These are phyloP conservation scores for Ceraceosorus guamensis DNA, from an alignment of 1,284 basidiomycete genomes.

Conservation along the genomic window DNA sequence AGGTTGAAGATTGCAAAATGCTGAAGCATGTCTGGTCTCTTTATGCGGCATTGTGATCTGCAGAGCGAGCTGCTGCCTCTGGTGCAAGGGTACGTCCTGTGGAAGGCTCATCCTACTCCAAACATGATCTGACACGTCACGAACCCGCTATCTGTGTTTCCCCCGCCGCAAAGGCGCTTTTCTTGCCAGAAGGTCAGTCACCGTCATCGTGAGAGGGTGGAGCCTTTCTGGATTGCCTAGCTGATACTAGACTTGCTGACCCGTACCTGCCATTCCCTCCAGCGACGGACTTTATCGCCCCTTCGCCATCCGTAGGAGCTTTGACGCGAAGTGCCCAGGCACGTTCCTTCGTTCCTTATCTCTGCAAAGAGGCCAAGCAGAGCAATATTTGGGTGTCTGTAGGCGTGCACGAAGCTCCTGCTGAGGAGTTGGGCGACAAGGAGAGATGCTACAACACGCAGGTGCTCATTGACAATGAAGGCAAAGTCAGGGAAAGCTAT, in stretches of 20 bases:
- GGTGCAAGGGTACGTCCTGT: too few species aligned
- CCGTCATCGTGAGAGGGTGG: neutral
- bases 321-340: conserved; percentile 38
- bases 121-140: too few species aligned
- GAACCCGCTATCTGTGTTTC: too few species aligned
- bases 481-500: conserved; percentile 49
- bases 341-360: conserved; percentile 42
- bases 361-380: conserved; percentile 49
- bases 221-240: too few species aligned
- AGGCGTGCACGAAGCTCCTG: conserved; percentile 52
- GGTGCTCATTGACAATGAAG: conserved; percentile 51
- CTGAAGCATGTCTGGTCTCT: too few species aligned
- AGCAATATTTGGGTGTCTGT: conserved; percentile 50
- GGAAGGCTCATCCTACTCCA: too few species aligned
- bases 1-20: too few species aligned
- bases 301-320: conserved; percentile 34
- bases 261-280: neutral
- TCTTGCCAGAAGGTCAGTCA: conserved; percentile 52
- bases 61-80: neutral
- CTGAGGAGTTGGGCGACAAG: conserved; percentile 19
- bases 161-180: conserved; percentile 52
- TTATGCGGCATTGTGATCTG: too few species aligned
- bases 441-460: conserved; percentile 53
- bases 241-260: too few species aligned
- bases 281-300: conserved; percentile 54